Base-by-base conservation (phyloP, 1,284 basidiomycete species). In the Boletus mariae region DNA sequence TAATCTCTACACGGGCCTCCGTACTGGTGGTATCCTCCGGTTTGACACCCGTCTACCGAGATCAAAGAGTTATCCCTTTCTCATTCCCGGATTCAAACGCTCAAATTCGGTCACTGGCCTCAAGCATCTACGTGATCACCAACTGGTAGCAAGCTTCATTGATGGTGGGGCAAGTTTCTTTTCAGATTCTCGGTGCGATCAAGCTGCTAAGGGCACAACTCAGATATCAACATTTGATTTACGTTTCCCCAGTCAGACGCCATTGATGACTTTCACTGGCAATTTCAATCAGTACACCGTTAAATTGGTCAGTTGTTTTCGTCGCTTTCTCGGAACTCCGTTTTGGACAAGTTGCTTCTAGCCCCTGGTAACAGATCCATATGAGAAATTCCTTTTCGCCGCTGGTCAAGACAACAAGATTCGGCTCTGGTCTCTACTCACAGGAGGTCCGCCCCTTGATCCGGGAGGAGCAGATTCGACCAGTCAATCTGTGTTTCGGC, bases 381-480 rank as follows among this genome's bases (percentile, higher is more conserved):
- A 70, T 2, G 78, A 87, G 52, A 76, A 84, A 45, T 83, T 87
- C 57, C 62, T 94, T 13, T 92, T 92, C 60, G 83, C 83, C 4
- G 85, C 84, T 1, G 90, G 89, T 4, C 77, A 84, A 65, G 81
- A 86, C 73, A 62, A 76, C 59, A 69, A 77, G 58, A 73, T 89
- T 66, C 75, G 84, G 26, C 78, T 76, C 1, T 90, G 87, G 87
- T 85, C 84, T 3, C 62, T 90, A 6, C 73, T 67, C 6, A 79
- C 76, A 4, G 87, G 85, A 6, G 67, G 69, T 2, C 35, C 58
- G 11, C 69, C 72, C 8, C 64, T 83, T 26, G 49, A 56, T 44
- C 61, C 66, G n/a, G 52, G 50, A 50, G 47, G 17, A 47, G 25
- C 49, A 5, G 28, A 20, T 41, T 52, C 45, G 8, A 38, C 40